Conservation (phyloP, 345 rosid species). For the Clarkia xantiana region DNA sequence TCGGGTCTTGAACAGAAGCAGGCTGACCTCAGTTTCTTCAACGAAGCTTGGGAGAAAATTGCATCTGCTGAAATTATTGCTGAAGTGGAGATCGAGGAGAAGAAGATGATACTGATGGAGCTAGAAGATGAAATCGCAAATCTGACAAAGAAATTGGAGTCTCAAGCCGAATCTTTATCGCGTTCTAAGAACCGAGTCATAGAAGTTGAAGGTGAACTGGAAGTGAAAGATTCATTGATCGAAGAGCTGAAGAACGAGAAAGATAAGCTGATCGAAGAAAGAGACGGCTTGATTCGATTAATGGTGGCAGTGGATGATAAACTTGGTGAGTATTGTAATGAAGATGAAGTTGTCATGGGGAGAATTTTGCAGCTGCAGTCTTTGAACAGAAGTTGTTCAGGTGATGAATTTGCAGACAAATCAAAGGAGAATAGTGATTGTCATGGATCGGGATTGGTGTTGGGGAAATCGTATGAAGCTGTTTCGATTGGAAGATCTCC, state of each 20-base stretch:
- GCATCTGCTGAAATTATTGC: slow-evolving; percentile 38
- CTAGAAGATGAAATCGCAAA: slow-evolving; percentile 38
- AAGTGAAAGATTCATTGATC: too few species aligned
- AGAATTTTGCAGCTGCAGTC: slow-evolving; percentile 22
- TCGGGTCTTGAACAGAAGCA: too few species aligned
- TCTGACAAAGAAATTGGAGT: slow-evolving; percentile 32
- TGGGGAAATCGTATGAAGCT: slow-evolving; percentile 21
- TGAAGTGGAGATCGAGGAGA: slow-evolving; percentile 52
- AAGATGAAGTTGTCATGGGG: slow-evolving; percentile 46
- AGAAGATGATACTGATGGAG: slow-evolving; percentile 43
- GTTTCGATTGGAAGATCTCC: slow-evolving; percentile 51
- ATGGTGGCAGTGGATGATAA: slow-evolving; percentile 25
- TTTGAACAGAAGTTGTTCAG: slow-evolving; percentile 12
- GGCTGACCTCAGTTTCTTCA: slow-evolving; percentile 24
- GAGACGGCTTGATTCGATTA: slow-evolving; percentile 24
- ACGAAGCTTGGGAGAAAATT: slow-evolving; percentile 52
- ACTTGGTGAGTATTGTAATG: slow-evolving; percentile 35
- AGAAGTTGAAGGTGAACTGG: slow-evolving; percentile 32
- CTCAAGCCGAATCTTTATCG: slow-evolving; percentile 20
- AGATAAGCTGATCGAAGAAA: slow-evolving; percentile 26
- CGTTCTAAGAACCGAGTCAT: slow-evolving; percentile 22
- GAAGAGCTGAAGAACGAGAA: slow-evolving; percentile 37
- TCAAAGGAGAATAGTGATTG: slow-evolving; percentile 22
- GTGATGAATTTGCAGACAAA: slow-evolving; percentile 14
- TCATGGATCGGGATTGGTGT: slow-evolving; percentile 23